These are phyloP conservation scores for Knoxia roxburghii DNA, from an alignment of 257 asterid species.

Conservation along the genomic window DNA sequence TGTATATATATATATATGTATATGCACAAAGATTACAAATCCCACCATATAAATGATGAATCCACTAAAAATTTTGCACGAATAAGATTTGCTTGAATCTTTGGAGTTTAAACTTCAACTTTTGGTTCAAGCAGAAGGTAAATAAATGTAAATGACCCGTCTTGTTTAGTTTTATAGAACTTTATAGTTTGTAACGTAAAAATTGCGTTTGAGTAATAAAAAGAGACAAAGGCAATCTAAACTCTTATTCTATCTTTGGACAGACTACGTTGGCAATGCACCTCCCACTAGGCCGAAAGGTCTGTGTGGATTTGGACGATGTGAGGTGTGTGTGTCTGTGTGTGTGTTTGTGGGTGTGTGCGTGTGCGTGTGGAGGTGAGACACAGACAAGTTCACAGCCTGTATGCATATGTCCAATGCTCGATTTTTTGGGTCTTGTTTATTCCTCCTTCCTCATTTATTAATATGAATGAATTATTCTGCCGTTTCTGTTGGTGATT, in stretches of 20 bases:
- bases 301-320: slow-evolving; percentile 10
- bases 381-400: slow-evolving; percentile 9
- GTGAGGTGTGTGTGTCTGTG: neutral
- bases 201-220: neutral
- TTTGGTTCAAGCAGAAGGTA: neutral
- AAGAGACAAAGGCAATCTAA: neutral
- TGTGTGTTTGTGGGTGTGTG: neutral
- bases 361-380: neutral
- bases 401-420: slow-evolving; percentile 1
- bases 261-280: neutral
- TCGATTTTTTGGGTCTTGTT: neutral
- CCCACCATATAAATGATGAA: neutral
- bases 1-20: too few relatives aligned
- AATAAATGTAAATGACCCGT: neutral
- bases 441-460: neutral
- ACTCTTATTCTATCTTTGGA: neutral
- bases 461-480: neutral
- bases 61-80: neutral
- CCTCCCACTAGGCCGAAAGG: neutral
- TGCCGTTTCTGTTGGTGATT: neutral
- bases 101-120: too few relatives aligned
- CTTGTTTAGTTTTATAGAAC: neutral
- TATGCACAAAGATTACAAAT: neutral
- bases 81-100: neutral
- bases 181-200: too few relatives aligned